These are phyloP conservation scores for Penicillium sp. DNA, from an alignment of 2,329 filamentous ascomycete genomes.

Conservation along the genomic window DNA sequence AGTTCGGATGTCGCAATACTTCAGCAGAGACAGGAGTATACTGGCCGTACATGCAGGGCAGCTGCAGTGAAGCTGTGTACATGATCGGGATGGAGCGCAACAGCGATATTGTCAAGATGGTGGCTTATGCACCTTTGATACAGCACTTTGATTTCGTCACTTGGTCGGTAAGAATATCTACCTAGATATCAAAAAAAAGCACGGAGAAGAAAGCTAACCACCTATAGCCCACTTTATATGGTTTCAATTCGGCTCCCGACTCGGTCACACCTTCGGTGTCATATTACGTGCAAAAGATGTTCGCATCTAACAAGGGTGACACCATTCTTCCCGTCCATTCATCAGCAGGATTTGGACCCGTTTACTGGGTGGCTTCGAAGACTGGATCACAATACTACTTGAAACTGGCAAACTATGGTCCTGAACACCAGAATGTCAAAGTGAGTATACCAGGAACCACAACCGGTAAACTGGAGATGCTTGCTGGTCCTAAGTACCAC, in stretches of 20 bases:
- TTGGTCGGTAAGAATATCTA: conserved; percentile 32
- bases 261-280: conserved; percentile 33
- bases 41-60: conserved; percentile 43
- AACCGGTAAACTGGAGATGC: conserved; percentile 23
- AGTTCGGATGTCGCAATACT: conserved; percentile 31
- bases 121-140: conserved; percentile 37
- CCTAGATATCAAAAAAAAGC: background rate
- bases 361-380: conserved; percentile 37
- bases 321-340: conserved; percentile 32
- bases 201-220: background rate
- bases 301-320: conserved; percentile 32
- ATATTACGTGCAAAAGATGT: conserved; percentile 39
- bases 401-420: conserved; percentile 35
- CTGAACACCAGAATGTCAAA: conserved; percentile 21
- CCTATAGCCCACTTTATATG: conserved; percentile 33
- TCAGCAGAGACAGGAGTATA: conserved; percentile 15
- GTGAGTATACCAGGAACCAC: conserved; percentile 26
- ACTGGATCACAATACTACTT: conserved; percentile 23
- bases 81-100: conserved; percentile 54
- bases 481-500: conserved; percentile 20
- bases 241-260: conserved; percentile 29
- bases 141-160: conserved; percentile 35
- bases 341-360: conserved; percentile 26
- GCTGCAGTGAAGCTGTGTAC: conserved; percentile 63
- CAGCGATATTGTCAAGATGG: conserved; percentile 38